Conservation (phyloP, 768 basidiomycete species). For the Amyloporia xantha region DNA sequence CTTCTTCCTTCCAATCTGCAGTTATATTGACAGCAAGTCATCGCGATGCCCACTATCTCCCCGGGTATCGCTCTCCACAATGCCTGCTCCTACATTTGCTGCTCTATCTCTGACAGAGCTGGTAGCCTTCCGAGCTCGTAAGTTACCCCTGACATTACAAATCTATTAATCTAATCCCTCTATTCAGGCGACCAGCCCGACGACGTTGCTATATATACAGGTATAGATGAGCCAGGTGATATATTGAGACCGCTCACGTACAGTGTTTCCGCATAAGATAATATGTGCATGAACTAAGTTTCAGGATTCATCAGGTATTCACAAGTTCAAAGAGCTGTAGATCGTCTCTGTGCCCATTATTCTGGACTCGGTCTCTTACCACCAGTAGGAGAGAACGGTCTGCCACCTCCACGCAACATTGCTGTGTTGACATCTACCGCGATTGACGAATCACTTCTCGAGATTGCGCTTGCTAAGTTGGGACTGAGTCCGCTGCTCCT, state of each 20-base stretch:
- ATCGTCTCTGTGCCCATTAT: slow-evolving; percentile 26
- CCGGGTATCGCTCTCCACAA: neutral
- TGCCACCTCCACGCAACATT: slow-evolving; percentile 28
- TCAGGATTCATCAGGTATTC: slow-evolving; percentile 1
- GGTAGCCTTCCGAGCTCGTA: slow-evolving; percentile 5
- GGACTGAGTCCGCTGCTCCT: slow-evolving; percentile 32
- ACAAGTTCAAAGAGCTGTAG: slow-evolving; percentile 3
- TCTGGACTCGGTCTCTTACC: slow-evolving; percentile 21
- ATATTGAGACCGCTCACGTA: slow-evolving; percentile 7
- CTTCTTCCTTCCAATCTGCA: neutral
- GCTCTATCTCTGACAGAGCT: slow-evolving; percentile 4
- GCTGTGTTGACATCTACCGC: slow-evolving; percentile 34
- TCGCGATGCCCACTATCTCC: neutral
- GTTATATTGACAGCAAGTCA: neutral
- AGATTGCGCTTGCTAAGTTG: slow-evolving; percentile 36
- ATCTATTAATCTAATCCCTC: neutral
- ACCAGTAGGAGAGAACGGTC: slow-evolving; percentile 12
- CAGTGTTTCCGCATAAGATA: neutral
- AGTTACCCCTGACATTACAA: no score
- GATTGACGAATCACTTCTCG: slow-evolving; percentile 35
- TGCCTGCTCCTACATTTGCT: slow-evolving; percentile 4
- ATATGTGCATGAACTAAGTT: neutral
- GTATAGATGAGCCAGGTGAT: slow-evolving; percentile 4
- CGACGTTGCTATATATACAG: slow-evolving; percentile 7
- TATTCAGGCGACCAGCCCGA: slow-evolving; percentile 2